A percentile compares a stretch with the other conserved stretches of the same genome.
phyloP scores from a whole-genome alignment of 164 flowering plant species.

The Nelumbo lutea region DNA sequence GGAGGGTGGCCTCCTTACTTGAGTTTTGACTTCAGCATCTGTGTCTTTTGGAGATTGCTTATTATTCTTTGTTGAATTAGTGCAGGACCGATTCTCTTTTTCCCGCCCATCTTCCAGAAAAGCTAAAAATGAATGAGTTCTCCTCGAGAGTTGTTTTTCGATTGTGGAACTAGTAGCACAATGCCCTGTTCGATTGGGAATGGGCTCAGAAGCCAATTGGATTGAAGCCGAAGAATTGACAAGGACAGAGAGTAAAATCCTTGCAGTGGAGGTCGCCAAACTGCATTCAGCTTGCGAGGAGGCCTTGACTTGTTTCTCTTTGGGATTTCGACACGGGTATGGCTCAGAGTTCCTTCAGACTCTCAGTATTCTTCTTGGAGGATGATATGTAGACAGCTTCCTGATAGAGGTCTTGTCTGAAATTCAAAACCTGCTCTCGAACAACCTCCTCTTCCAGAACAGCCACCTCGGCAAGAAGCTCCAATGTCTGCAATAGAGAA shows the following conservation, averaged over 20 bases:
- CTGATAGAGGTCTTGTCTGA: slow-evolving; percentile 17
- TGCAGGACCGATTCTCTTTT: slow-evolving; percentile 40
- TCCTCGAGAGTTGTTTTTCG: slow-evolving; percentile 11
- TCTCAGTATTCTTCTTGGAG: slow-evolving; percentile 47
- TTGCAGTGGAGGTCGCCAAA: slow-evolving; percentile 14
- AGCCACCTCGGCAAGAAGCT: slow-evolving; percentile 93
- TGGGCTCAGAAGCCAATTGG: slow-evolving; percentile 7
- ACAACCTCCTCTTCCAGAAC: slow-evolving; percentile 93
- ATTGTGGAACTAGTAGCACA: slow-evolving; percentile 4
- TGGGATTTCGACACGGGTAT: slow-evolving; percentile 15
- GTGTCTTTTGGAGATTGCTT: slow-evolving; percentile 23
- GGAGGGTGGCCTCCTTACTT: slow-evolving; percentile 27
- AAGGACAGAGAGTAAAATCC: slow-evolving; percentile 15
- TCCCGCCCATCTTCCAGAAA: slow-evolving; percentile 28
- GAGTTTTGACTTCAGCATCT: slow-evolving; percentile 16
- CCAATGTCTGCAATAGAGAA: slow-evolving; percentile 47
- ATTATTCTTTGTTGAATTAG: slow-evolving; percentile 26
- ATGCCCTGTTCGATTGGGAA: slow-evolving; percentile 9
- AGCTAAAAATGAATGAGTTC: slow-evolving; percentile 13
- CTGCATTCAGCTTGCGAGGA: slow-evolving; percentile 17
- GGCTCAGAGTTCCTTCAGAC: slow-evolving; percentile 25
- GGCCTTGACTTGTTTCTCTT: slow-evolving; percentile 24
- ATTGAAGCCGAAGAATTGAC: slow-evolving; percentile 20
- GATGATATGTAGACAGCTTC: slow-evolving; percentile 22
- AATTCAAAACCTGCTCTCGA: slow-evolving; percentile 76